phyloP scores from a whole-genome alignment of 2,329 filamentous ascomycete genomes.

The Alternaria ethzedia region DNA sequence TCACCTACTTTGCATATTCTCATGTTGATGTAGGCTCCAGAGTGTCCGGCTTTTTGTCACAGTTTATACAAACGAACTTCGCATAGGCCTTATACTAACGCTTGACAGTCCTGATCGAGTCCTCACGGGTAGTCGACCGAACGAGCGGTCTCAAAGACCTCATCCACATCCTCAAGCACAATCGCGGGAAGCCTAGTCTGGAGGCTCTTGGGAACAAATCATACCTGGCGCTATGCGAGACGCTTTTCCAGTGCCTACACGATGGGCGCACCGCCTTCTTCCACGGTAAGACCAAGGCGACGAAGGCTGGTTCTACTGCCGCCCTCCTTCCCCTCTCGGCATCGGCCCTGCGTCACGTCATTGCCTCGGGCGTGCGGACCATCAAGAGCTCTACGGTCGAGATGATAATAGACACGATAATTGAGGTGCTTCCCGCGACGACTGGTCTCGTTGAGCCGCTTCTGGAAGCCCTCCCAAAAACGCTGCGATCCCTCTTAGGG shows the following conservation, averaged over 20 bases:
- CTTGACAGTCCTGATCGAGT: conserved; percentile 37
- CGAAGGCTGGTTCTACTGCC: conserved; percentile 18
- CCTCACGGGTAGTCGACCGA: conserved; percentile 51
- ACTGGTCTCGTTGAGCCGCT: conserved; percentile 74
- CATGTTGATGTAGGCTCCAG: background rate
- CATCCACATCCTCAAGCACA: conserved; percentile 62
- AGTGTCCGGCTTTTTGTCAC: background rate
- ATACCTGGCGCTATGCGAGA: conserved; percentile 83
- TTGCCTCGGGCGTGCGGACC: conserved; percentile 71
- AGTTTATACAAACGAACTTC: background rate
- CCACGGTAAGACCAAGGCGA: conserved; percentile 54
- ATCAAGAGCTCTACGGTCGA: conserved; percentile 80
- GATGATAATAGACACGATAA: conserved; percentile 80
- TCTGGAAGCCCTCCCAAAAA: conserved; percentile 77
- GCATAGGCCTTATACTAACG: conserved; percentile 13
- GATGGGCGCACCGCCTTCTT: conserved; percentile 70
- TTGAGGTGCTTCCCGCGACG: conserved; percentile 70
- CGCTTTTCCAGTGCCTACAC: conserved; percentile 72
- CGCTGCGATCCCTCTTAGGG: conserved; percentile 72
- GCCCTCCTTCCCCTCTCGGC: conserved; percentile 72
- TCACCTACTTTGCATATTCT: background rate
- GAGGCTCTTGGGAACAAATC: conserved; percentile 71
- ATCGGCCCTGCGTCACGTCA: conserved; percentile 71
- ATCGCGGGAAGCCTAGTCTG: conserved; percentile 52
- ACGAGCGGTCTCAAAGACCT: conserved; percentile 61